Evolutionary conservation across 768 basidiomycete genomes (phyloP).

Genomic region (Lactifluus pinguis): DNA sequence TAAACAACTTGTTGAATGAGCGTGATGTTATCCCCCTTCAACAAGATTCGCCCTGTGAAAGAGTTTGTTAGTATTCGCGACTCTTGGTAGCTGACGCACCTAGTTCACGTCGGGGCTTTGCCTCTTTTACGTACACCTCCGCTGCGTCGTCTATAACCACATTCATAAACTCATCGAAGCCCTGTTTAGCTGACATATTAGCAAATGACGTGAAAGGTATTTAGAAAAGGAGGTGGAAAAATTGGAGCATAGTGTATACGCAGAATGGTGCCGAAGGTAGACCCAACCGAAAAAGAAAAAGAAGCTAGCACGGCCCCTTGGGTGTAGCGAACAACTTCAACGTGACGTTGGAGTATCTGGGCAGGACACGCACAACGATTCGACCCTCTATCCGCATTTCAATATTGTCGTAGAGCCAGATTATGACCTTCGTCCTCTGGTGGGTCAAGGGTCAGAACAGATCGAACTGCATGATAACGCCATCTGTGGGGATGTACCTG

Average conservation of each 20-base stretch:
- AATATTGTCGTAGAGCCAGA: slow-evolving; percentile 96
- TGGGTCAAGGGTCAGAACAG: slow-evolving; percentile 8
- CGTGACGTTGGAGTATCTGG: slow-evolving; percentile 26
- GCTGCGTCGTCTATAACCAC: slow-evolving; percentile 88
- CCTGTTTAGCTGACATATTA: slow-evolving; percentile 40
- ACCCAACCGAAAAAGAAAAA: background rate
- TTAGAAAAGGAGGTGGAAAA: slow-evolving; percentile 1
- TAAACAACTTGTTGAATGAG: slow-evolving; percentile 68
- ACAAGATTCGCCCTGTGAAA: slow-evolving; percentile 74
- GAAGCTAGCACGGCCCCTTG: slow-evolving; percentile 28
- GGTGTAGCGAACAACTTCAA: slow-evolving; percentile 31
- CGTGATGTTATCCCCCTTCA: slow-evolving; percentile 99
- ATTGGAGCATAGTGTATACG: slow-evolving; percentile 1
- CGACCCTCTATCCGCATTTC: slow-evolving; percentile 95
- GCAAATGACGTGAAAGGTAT: background rate
- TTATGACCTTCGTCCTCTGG: slow-evolving; percentile 73
- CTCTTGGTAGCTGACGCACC: slow-evolving; percentile 41
- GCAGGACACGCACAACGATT: slow-evolving; percentile 71
- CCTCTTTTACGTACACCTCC: slow-evolving; percentile 87
- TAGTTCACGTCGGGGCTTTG: slow-evolving; percentile 73
- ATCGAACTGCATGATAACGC: slow-evolving; percentile 6
- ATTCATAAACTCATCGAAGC: slow-evolving; percentile 99
- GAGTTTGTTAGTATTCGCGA: slow-evolving; percentile 5
- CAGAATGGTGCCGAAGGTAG: background rate
- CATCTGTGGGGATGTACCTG: slow-evolving; percentile 37